Percentiles rank a stretch among this genome's conserved stretches.
These are phyloP conservation scores for Rhipidocladum racemiflorum DNA, from an alignment of 176 grass and related monocot species.

Conservation along the genomic window DNA sequence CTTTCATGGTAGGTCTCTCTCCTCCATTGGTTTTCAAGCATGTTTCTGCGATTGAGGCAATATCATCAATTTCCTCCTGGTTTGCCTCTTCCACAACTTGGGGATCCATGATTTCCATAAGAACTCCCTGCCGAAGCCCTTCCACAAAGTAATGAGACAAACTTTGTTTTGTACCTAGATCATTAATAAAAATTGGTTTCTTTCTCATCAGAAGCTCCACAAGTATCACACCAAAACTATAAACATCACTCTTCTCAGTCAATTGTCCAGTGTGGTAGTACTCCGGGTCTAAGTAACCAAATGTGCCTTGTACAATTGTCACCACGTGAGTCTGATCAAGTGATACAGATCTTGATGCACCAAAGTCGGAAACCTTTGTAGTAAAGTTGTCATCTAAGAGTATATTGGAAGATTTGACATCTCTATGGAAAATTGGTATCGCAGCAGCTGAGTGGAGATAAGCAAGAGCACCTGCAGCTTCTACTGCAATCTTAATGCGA, in stretches of 20 bases:
- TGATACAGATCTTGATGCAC: constrained; percentile 52
- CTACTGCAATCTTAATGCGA: constrained; percentile 31
- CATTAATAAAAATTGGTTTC: too few relatives aligned
- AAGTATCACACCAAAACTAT: too few relatives aligned
- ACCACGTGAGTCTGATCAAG: constrained; percentile 48
- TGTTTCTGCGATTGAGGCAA: constrained; percentile 20
- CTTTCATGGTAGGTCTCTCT: constrained; percentile 43
- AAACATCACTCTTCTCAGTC: too few relatives aligned
- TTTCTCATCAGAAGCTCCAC: too few relatives aligned
- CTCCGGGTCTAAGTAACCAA: background rate
- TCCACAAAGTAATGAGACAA: background rate
- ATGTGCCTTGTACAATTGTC: constrained; percentile 52
- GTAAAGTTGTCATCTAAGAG: background rate
- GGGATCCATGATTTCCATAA: constrained; percentile 24
- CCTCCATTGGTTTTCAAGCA: constrained; percentile 37
- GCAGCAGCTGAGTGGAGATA: background rate
- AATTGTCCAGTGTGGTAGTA: too few relatives aligned
- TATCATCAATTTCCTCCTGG: constrained; percentile 20
- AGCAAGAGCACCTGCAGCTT: background rate
- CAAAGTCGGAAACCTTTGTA: constrained; percentile 49
- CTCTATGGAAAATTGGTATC: background rate
- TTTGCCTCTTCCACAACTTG: constrained; percentile 34
- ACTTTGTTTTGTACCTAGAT: too few relatives aligned
- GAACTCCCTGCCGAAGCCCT: background rate
- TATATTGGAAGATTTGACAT: background rate